A percentile compares a stretch with the other conserved stretches of the same genome.
phyloP scores from a whole-genome alignment of 768 basidiomycete species.

The Porpolomopsis calyptriformis region DNA sequence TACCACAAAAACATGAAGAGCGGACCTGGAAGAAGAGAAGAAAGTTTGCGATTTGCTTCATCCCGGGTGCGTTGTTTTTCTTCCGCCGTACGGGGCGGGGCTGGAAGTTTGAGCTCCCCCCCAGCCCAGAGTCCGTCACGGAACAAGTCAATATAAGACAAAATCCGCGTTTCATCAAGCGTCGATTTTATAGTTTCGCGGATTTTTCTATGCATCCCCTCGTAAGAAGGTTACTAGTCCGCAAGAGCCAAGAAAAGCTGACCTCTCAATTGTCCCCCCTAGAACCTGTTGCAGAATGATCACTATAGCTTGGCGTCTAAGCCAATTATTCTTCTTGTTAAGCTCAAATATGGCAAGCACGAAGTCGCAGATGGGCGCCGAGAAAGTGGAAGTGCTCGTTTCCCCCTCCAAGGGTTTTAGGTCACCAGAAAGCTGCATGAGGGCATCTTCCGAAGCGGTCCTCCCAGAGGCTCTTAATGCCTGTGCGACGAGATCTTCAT shows the following conservation, averaged over 20 bases:
- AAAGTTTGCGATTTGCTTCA: conserved; percentile 84
- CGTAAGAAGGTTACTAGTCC: conserved; percentile 3
- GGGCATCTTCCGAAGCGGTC: conserved; percentile 51
- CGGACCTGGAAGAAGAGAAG: conserved; percentile 82
- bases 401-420: conserved; percentile 79
- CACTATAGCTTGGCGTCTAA: conserved; percentile 88
- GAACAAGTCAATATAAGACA: conserved; percentile 55
- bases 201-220: conserved; percentile 52
- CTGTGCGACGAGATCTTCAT: conserved; percentile 78
- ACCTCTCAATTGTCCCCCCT: conserved; percentile 95
- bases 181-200: conserved; percentile 63
- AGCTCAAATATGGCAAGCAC: conserved; percentile 90
- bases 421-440: conserved; percentile 67
- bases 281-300: conserved; percentile 94
- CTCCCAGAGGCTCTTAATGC: conserved; percentile 65
- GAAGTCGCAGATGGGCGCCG: conserved; percentile 88
- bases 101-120: conserved; percentile 57
- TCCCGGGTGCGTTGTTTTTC: conserved; percentile 75
- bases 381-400: conserved; percentile 80
- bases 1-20: background rate
- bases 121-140: conserved; percentile 76
- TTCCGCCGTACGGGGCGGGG: conserved; percentile 59
- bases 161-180: conserved; percentile 58
- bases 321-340: conserved; percentile 94
- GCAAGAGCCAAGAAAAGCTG: conserved; percentile 14